A percentile compares a stretch with the other conserved stretches of the same genome.
Conservation (phyloP, 2,329 filamentous ascomycete species). For the Geosmithia morbida region DNA sequence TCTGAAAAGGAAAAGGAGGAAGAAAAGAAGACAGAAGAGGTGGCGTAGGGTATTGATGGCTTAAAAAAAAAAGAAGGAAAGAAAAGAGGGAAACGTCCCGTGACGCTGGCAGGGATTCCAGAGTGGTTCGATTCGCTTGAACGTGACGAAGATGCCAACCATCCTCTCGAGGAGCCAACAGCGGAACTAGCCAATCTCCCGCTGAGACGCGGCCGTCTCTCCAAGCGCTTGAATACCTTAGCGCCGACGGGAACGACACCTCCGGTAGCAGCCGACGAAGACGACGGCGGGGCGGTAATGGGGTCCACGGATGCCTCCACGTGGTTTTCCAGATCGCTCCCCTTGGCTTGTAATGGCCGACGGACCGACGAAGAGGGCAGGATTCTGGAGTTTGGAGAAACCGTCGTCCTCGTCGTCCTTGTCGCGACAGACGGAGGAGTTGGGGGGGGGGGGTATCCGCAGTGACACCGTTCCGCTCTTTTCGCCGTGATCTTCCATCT, state of each 20-base stretch:
- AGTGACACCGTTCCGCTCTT: constrained; percentile 16
- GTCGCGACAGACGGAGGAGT: constrained; percentile 5
- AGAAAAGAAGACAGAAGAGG: too few species aligned
- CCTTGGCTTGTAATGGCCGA: neutral
- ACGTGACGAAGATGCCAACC: too few species aligned
- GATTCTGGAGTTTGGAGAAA: constrained; percentile 7
- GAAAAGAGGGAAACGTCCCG: too few species aligned
- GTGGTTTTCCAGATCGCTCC: neutral
- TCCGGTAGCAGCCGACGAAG: neutral
- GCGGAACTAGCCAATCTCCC: too few species aligned
- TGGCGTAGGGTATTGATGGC: too few species aligned
- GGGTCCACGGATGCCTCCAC: neutral
- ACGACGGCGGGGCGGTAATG: neutral
- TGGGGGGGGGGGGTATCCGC: constrained; percentile 20
- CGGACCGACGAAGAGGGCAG: constrained; percentile 4
- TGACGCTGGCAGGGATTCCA: too few species aligned
- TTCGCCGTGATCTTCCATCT: constrained; percentile 2
- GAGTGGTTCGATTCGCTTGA: too few species aligned
- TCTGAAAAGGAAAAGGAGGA: too few species aligned
- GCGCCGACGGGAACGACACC: neutral
- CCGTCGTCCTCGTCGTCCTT: constrained; percentile 5
- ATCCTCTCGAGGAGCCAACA: too few species aligned
- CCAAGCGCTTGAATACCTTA: neutral
- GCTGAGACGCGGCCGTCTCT: too few species aligned
- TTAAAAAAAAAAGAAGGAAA: too few species aligned